Evolutionary conservation across 176 grass and related monocot genomes (phyloP).

Genomic region (Oryza rufipogon): DNA sequence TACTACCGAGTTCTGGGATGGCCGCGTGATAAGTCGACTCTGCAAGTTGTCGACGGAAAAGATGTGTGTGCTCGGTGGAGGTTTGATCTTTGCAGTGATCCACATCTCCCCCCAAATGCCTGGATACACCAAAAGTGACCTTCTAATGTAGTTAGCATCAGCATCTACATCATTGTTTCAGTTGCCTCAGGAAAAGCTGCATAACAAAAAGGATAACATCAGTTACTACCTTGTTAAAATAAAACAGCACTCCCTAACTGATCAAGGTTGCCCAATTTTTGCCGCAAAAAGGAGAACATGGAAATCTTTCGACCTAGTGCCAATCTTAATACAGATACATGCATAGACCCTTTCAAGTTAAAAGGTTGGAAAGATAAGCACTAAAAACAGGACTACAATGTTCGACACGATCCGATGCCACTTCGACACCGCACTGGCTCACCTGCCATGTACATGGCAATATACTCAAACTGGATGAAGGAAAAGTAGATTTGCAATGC

Average conservation of each 20-base stretch:
- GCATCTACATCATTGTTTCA: constrained; percentile 33
- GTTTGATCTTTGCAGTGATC: constrained; percentile 19
- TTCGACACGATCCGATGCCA: not conserved
- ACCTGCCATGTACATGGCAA: constrained; percentile 15
- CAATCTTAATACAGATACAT: not conserved
- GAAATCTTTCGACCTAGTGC: not conserved
- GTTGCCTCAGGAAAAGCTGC: constrained; percentile 51
- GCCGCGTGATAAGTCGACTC: constrained; percentile 30
- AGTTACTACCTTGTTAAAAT: not conserved
- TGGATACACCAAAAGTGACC: constrained; percentile 38
- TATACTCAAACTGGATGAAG: constrained; percentile 7
- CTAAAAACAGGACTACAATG: not conserved
- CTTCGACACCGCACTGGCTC: constrained; percentile 1
- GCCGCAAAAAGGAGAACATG: not conserved
- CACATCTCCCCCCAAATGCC: constrained; percentile 30
- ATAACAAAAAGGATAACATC: constrained; percentile 35
- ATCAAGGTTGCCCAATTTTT: not conserved
- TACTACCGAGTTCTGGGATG: constrained; percentile 26
- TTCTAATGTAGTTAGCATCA: constrained; percentile 54
- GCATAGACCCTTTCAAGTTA: not conserved
- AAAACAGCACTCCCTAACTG: not conserved
- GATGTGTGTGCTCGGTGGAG: constrained; percentile 22
- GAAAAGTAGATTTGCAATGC: constrained; percentile 19
- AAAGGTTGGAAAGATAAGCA: constrained; percentile 14
- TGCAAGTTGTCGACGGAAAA: constrained; percentile 20